Base-by-base conservation (phyloP, 495 filamentous ascomycete species). In the Penicillium taxi region DNA sequence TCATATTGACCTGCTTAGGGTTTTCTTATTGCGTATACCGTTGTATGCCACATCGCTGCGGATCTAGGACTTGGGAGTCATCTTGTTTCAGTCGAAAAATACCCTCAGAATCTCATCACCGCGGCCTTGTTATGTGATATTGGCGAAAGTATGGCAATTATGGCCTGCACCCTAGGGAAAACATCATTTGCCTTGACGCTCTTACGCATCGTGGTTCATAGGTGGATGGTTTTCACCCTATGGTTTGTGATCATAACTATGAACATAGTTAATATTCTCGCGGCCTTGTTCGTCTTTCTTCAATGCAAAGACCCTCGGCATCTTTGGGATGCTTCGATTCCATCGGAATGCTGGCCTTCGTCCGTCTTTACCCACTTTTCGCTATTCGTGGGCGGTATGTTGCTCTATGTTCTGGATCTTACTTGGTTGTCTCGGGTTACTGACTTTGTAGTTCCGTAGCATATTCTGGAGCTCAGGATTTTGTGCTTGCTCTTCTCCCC, bases 201-300 rank as follows among this genome's bases (percentile, higher is more conserved):
- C 4, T 25, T 50, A 20, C 43, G 47, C 3, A 47, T 50, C 7
- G 44, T 50, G 14, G 47, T 50, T 9, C 40, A 38, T 1, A 47
- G 34, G 17, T 50, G 47, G 47, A 50, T 50, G 47, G 22, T 38
- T 5, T 12, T 40, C 11, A 6, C 44, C 7, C 13, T 50, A 1
- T 50, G 47, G 47, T 43, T 50, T 30, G 47, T 50, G 23, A 50
- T 50, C 21, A 20, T 50, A 15, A 50, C 47, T 2, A 50, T 50
- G 47, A 50, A 50, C 16, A 9, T 47, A 26, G 32, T 50, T 32
- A 50, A 50, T 15, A 21, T 44, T 15, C 20, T 50, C 13, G 37
- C 47, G 5, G 47, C 44, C 6, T 30, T 50, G 17, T 50, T 47
- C 19, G 32, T 41, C n/a, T 50, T 47, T 23, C 6, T 47, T 3